A percentile compares a stretch with the other conserved stretches of the same genome.
phyloP scores from a whole-genome alignment of 2,329 filamentous ascomycete genomes.

The Exophiala sp. region DNA sequence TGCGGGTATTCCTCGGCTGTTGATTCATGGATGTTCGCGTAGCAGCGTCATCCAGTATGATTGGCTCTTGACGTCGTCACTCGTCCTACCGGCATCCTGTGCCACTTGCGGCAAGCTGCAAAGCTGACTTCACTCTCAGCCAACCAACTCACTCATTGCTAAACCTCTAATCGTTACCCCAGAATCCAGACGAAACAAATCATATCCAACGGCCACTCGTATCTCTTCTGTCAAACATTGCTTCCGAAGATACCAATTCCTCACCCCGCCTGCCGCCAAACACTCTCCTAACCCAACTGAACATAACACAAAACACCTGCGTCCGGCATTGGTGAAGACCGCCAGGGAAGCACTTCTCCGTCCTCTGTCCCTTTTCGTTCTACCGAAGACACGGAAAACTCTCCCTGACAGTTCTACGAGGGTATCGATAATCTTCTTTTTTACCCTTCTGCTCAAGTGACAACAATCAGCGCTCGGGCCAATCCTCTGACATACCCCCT shows the following conservation, averaged over 20 bases:
- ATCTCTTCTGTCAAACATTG: no score
- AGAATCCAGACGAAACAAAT: not conserved
- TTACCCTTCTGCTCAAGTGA: not conserved
- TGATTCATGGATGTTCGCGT: no score
- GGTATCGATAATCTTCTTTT: not conserved
- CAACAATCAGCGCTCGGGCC: constrained; percentile 12
- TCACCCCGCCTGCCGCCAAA: not conserved
- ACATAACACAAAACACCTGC: no score
- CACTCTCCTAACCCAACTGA: not conserved
- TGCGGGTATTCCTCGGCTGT: no score
- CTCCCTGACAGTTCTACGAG: not conserved
- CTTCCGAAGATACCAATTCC: not conserved
- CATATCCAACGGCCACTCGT: no score
- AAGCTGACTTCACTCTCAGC: not conserved
- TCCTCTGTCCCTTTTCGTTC: not conserved
- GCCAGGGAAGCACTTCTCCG: not conserved
- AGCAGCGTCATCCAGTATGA: not conserved
- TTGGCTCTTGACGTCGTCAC: not conserved
- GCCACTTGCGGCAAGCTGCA: not conserved
- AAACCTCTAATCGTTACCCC: not conserved
- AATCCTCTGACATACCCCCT: constrained; percentile 2
- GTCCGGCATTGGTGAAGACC: not conserved
- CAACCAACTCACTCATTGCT: not conserved
- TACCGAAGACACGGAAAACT: constrained; percentile 1
- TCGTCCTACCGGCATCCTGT: not conserved